These are phyloP conservation scores for Miscanthus sacchariflorus DNA, from an alignment of 202 grass and related monocot genomes.

Conservation along the genomic window DNA sequence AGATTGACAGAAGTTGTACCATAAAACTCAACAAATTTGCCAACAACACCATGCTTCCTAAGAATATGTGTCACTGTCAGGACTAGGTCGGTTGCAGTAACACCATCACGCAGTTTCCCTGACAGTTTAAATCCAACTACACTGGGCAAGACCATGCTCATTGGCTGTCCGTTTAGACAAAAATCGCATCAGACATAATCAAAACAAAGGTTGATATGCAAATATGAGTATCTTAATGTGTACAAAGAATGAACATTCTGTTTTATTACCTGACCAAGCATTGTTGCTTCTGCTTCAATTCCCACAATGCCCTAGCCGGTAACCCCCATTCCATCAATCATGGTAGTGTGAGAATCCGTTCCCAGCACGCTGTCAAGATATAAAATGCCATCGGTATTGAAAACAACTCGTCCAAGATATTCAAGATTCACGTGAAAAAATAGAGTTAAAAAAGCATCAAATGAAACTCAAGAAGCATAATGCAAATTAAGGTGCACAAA, in stretches of 20 bases:
- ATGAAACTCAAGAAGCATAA: background rate
- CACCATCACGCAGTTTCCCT: conserved; percentile 69
- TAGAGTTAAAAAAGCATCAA: background rate
- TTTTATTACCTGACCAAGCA: conserved; percentile 89
- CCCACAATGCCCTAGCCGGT: conserved; percentile 89
- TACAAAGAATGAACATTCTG: background rate
- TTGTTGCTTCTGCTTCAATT: conserved; percentile 87
- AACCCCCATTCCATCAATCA: conserved; percentile 97
- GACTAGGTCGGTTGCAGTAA: conserved; percentile 89
- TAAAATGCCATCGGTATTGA: conserved; percentile 73
- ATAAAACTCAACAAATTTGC: conserved; percentile 95
- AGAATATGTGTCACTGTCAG: conserved; percentile 93
- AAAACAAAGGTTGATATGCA: background rate
- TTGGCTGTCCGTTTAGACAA: conserved; percentile 58
- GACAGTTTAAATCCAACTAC: conserved; percentile 92
- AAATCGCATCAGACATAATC: background rate
- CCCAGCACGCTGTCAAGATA: conserved; percentile 93
- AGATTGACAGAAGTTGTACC: conserved; percentile 46
- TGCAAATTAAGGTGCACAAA: background rate
- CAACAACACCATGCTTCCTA: conserved; percentile 94
- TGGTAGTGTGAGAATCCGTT: conserved; percentile 92
- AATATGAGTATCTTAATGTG: background rate
- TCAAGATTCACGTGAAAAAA: conserved; percentile 83
- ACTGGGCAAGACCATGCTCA: conserved; percentile 96
- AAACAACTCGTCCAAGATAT: conserved; percentile 92